Base-by-base conservation (phyloP, 2,329 filamentous ascomycete genomes). In the Botrytis elliptica region DNA sequence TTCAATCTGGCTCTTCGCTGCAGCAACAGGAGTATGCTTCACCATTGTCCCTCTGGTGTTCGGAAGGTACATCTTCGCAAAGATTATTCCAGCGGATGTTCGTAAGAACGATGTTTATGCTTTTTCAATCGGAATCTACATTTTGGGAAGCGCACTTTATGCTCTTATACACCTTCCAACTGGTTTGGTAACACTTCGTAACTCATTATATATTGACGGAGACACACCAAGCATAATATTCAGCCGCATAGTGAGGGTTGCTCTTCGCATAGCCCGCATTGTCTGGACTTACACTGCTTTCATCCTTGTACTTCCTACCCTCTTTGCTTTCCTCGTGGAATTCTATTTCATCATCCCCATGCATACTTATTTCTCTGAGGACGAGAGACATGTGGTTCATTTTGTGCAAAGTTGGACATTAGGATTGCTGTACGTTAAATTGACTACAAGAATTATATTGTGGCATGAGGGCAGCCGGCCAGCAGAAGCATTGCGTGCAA, bases 81-180 rank as follows among this genome's bases (percentile, higher is more conserved):
- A 87, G 42, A 83, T 95, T 49, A 89, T 97, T 60, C 93, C 94
- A 7, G 83, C 86, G 0, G 87, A 92, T 75, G 88, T 93, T 66
- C 89, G 89, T 59, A 92, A 95, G 80, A 99, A 98, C 82, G 96
- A 99, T 81, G 92, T 99, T 40, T 98, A 99, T 79, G 95, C 96
- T 20, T 97, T 98, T 82, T 97, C 94, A 70, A 90, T 96, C 44
- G 96, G 96, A 22, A 88, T 97, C 59, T 97, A 97, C 81, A 85
- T 94, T 40, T 85, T 97, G 7, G 93, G 93, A 18, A 89, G 88
- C 6, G 79, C 89, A 1, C 84, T 88, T 4, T 97, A 95, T 81
- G 83, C 88, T 60, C 77, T 87, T 42, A 84, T 90, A 76, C 88
- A 91, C 80, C 77, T 86, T 29, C 83, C 82, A 20, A 55, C 81